phyloP scores from a whole-genome alignment of 2,329 filamentous ascomycete genomes.

The Fusarium azukiicola region DNA sequence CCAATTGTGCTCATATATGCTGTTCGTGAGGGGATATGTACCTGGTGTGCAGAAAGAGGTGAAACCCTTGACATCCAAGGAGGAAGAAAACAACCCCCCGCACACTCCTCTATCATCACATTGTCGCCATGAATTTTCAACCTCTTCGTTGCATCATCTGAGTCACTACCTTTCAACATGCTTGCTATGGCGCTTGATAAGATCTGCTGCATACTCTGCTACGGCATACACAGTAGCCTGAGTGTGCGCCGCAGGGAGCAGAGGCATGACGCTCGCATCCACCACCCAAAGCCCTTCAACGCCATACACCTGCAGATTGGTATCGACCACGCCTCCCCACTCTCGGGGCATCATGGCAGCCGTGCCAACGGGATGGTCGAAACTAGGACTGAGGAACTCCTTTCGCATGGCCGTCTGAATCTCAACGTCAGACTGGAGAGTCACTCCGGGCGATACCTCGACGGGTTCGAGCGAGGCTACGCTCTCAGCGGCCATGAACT shows the following conservation, averaged over 20 bases:
- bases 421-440: conserved; percentile 48
- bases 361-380: conserved; percentile 69
- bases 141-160: no score
- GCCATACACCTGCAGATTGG: conserved; percentile 69
- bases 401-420: conserved; percentile 44
- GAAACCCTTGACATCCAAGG: no score
- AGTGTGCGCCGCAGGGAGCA: conserved; percentile 40
- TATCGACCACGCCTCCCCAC: conserved; percentile 72
- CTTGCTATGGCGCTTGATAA: conserved; percentile 10
- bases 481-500: conserved; percentile 45
- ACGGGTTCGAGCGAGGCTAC: conserved; percentile 40
- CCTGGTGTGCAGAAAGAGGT: no score
- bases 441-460: conserved; percentile 47
- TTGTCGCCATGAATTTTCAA: no score
- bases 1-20: no score
- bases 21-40: no score
- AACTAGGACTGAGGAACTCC: conserved; percentile 41
- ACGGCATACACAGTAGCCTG: conserved; percentile 45
- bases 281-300: conserved; percentile 42
- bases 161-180: background rate
- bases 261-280: conserved; percentile 44
- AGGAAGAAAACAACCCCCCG: no score
- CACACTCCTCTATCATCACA: no score
- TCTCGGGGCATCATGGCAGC: conserved; percentile 73
- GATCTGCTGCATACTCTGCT: conserved; percentile 40